phyloP scores from a whole-genome alignment of 352 stramenopile genomes.

The Phytophthora foliorum region DNA sequence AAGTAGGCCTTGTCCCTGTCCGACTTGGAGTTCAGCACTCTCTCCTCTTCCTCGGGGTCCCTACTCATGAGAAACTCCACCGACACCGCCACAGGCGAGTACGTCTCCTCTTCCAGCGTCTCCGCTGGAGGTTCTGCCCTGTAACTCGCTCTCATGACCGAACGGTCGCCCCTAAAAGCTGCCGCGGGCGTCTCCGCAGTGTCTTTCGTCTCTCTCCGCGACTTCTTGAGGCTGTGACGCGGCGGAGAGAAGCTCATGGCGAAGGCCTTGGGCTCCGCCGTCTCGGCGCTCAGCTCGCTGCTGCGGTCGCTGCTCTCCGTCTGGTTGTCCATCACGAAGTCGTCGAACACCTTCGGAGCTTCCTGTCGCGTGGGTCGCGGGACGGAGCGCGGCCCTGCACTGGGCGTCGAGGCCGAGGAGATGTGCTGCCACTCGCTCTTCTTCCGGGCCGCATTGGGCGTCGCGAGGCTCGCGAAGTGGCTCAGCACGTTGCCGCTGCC shows the following conservation, averaged over 20 bases:
- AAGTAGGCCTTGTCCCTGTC: slow-evolving; percentile 69
- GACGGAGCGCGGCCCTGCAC: slow-evolving; percentile 30
- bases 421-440: slow-evolving; percentile 39
- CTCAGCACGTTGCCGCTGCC: slow-evolving; percentile 67
- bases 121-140: slow-evolving; percentile 1
- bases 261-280: slow-evolving; percentile 25
- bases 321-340: slow-evolving; percentile 44
- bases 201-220: slow-evolving; percentile 11
- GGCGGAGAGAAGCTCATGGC: slow-evolving; percentile 45
- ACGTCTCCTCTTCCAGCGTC: slow-evolving; percentile 15
- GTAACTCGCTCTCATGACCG: neutral
- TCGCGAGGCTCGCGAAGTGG: slow-evolving; percentile 69
- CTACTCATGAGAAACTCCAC: slow-evolving; percentile 68
- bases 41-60: slow-evolving; percentile 70
- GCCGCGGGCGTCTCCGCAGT: neutral
- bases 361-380: slow-evolving; percentile 17
- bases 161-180: slow-evolving; percentile 15
- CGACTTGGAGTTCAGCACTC: slow-evolving; percentile 62
- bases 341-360: slow-evolving; percentile 31
- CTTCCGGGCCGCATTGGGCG: slow-evolving; percentile 34
- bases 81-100: slow-evolving; percentile 44
- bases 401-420: slow-evolving; percentile 7
- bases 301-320: slow-evolving; percentile 39
- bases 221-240: slow-evolving; percentile 25
- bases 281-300: slow-evolving; percentile 31